These are phyloP conservation scores for Candida saitoana DNA, from an alignment of 805 yeast genomes.

Conservation along the genomic window DNA sequence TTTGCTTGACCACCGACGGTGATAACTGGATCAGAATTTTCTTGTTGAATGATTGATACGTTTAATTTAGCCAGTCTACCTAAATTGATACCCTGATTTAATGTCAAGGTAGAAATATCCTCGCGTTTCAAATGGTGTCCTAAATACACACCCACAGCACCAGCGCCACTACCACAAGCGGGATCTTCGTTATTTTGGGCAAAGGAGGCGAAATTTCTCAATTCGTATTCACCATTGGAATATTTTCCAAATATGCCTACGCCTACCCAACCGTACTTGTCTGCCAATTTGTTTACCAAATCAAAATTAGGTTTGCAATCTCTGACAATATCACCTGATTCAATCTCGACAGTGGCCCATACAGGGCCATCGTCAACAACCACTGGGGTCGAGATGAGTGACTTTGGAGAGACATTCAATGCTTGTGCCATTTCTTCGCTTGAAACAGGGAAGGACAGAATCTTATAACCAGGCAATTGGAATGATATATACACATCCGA, in stretches of 20 bases:
- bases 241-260: constrained; percentile 36
- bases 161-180: constrained; percentile 50
- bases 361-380: constrained; percentile 42
- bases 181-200: constrained; percentile 45
- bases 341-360: constrained; percentile 40
- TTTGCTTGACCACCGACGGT: constrained; percentile 39
- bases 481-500: constrained; percentile 19
- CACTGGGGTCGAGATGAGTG: constrained; percentile 17
- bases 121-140: constrained; percentile 8
- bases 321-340: constrained; percentile 26
- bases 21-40: constrained; percentile 10
- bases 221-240: constrained; percentile 18
- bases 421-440: constrained; percentile 1
- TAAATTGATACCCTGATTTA: constrained; percentile 38
- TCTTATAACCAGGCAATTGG: constrained; percentile 19
- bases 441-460: constrained; percentile 7
- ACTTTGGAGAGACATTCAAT: constrained; percentile 7
- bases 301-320: constrained; percentile 27
- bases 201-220: constrained; percentile 43
- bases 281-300: constrained; percentile 15
- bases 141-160: constrained; percentile 24
- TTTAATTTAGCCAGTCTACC: constrained; percentile 35
- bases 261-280: constrained; percentile 25
- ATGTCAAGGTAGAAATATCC: constrained; percentile 21
- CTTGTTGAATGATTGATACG: constrained; percentile 17